A percentile compares a stretch with the other conserved stretches of the same genome.
Evolutionary conservation across 164 flowering plant species (phyloP).

Genomic region (Taxillus chinensis): DNA sequence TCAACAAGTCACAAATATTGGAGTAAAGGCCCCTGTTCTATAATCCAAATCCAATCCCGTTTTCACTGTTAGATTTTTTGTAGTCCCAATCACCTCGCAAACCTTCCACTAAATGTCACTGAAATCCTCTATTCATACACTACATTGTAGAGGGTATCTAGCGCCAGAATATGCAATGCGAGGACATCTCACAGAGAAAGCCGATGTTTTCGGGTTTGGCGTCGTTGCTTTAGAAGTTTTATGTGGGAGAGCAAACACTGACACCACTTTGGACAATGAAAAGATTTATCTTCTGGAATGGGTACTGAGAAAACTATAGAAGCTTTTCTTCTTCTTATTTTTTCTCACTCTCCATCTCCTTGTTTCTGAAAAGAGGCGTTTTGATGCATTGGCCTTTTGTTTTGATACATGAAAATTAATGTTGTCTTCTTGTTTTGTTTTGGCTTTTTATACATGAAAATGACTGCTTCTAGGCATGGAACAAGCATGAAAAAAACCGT

Average conservation of each 20-base stretch:
- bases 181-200: constrained; percentile 55
- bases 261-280: constrained; percentile 27
- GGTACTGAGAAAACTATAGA: constrained; percentile 18
- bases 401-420: neutral
- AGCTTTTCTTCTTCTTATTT: neutral
- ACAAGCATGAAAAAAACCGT: constrained; percentile 29
- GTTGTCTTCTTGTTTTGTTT: neutral
- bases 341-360: neutral
- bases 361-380: neutral
- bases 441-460: neutral
- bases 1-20: no score
- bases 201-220: constrained; percentile 49
- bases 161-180: constrained; percentile 61
- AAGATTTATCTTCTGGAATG: constrained; percentile 44
- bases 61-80: no score
- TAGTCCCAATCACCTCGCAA: no score
- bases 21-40: no score
- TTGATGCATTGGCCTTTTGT: no score
- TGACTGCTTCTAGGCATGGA: constrained; percentile 34
- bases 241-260: constrained; percentile 49
- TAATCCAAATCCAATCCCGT: no score
- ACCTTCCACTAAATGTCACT: no score
- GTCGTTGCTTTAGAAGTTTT: constrained; percentile 51
- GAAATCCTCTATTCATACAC: no score
- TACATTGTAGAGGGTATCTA: constrained; percentile 41